These are phyloP conservation scores for Hypsizygus ulmarius DNA, from an alignment of 1,284 basidiomycete genomes.

Conservation along the genomic window DNA sequence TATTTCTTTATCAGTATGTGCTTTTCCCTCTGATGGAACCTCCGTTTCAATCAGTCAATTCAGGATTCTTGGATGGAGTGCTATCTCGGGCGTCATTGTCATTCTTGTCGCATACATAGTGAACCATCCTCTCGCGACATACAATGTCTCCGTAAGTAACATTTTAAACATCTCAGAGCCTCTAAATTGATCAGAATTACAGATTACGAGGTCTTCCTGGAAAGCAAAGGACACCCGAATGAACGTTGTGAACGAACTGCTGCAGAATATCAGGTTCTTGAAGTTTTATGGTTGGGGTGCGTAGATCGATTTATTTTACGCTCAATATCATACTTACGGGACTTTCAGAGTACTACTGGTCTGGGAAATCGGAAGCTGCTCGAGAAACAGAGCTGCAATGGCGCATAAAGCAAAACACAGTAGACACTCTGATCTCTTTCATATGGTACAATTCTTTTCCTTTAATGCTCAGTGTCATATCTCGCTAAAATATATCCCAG, in stretches of 20 bases:
- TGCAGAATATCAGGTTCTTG: slow-evolving; percentile 69
- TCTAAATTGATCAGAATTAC: background rate
- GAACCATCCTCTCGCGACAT: slow-evolving; percentile 64
- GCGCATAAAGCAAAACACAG: slow-evolving; percentile 62
- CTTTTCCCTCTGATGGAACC: background rate
- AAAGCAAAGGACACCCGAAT: slow-evolving; percentile 75
- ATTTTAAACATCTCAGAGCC: slow-evolving; percentile 1
- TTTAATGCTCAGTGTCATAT: background rate
- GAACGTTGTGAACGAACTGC: slow-evolving; percentile 76
- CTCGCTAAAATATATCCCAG: slow-evolving; percentile 30
- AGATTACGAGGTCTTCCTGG: slow-evolving; percentile 63
- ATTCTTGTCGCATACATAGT: slow-evolving; percentile 64
- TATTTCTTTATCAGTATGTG: slow-evolving; percentile 73
- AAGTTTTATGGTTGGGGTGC: slow-evolving; percentile 74
- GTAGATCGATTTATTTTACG: slow-evolving; percentile 7
- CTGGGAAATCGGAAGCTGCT: slow-evolving; percentile 44
- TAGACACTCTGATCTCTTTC: slow-evolving; percentile 57
- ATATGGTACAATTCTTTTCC: slow-evolving; percentile 45
- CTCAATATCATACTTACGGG: background rate
- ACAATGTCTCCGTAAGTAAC: slow-evolving; percentile 58
- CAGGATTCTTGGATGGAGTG: slow-evolving; percentile 81
- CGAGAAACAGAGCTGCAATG: slow-evolving; percentile 59
- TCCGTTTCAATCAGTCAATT: slow-evolving; percentile 2
- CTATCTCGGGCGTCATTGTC: slow-evolving; percentile 74
- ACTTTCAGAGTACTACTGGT: slow-evolving; percentile 51